A percentile compares a stretch with the other conserved stretches of the same genome.
Evolutionary conservation across 1,284 basidiomycete genomes (phyloP).

Genomic region (Trichosporon sp.): DNA sequence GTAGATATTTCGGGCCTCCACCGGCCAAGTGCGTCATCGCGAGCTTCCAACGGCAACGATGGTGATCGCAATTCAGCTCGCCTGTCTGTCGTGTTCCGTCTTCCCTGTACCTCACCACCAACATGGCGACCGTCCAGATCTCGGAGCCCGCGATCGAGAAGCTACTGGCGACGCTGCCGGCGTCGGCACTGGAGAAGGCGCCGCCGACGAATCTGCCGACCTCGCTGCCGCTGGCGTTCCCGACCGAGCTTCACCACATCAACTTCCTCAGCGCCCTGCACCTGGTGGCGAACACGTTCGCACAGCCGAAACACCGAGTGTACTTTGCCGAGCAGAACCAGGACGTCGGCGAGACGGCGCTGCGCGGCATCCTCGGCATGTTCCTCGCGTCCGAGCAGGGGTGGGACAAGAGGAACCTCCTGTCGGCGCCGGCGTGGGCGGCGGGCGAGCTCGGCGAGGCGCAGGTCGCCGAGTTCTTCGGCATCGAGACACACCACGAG

Average conservation of each 20-base stretch:
- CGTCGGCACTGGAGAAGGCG: slow-evolving; percentile 10
- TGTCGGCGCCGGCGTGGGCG: slow-evolving; percentile 26
- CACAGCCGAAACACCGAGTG: slow-evolving; percentile 19
- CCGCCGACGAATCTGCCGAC: slow-evolving; percentile 30
- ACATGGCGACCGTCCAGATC: slow-evolving; percentile 13
- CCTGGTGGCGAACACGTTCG: slow-evolving; percentile 20
- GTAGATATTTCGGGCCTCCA: slow-evolving; percentile 2
- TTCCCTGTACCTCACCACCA: not conserved
- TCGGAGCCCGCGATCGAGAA: slow-evolving; percentile 13
- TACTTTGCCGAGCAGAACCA: slow-evolving; percentile 23
- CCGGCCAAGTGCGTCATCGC: not conserved
- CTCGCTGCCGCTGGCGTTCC: slow-evolving; percentile 34
- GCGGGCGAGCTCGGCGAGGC: slow-evolving; percentile 20
- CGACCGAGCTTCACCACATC: slow-evolving; percentile 30
- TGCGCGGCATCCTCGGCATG: slow-evolving; percentile 33
- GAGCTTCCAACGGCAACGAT: not conserved
- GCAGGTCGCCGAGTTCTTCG: slow-evolving; percentile 31
- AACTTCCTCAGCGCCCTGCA: slow-evolving; percentile 34
- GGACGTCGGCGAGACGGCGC: slow-evolving; percentile 23
- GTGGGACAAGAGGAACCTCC: slow-evolving; percentile 26
- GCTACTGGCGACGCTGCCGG: slow-evolving; percentile 16
- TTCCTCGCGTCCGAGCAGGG: slow-evolving; percentile 29
- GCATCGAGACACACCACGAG: slow-evolving; percentile 29
- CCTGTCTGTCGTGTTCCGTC: not conserved
- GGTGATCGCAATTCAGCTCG: slow-evolving; percentile 1